A percentile compares a stretch with the other conserved stretches of the same genome.
Evolutionary conservation across 23 red algal genomes (phyloP).

Genomic region (Porphyridium purpureum): DNA sequence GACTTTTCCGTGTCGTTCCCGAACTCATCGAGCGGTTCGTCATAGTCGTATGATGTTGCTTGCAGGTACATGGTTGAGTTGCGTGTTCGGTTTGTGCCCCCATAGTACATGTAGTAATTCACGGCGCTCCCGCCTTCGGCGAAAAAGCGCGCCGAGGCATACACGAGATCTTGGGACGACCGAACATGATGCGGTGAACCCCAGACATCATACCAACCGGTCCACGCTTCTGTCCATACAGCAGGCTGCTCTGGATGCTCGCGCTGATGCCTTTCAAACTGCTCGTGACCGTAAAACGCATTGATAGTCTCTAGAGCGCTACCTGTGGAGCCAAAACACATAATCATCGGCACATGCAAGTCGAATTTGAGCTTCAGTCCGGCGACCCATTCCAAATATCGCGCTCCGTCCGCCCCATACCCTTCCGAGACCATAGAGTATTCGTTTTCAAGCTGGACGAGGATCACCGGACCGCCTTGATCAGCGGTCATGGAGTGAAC

Average conservation of each 20-base stretch:
- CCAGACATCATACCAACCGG: conserved; percentile 86
- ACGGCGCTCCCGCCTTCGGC: conserved; percentile 51
- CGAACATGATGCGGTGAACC: conserved; percentile 44
- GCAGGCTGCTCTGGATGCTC: conserved; percentile 36
- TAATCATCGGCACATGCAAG: conserved; percentile 59
- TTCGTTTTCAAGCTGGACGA: conserved; percentile 89
- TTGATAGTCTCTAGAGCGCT: conserved; percentile 71
- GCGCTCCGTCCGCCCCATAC: conserved; percentile 28
- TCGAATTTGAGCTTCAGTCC: conserved; percentile 30
- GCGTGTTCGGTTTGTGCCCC: conserved; percentile 54
- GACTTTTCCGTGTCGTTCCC: conserved; percentile 18
- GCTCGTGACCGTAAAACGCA: conserved; percentile 70
- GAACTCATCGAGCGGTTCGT: conserved; percentile 83
- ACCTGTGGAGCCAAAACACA: conserved; percentile 55
- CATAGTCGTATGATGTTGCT: conserved; percentile 71
- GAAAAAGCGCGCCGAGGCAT: conserved; percentile 46
- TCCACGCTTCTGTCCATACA: conserved; percentile 82
- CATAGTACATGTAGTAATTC: conserved; percentile 93
- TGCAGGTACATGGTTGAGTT: conserved; percentile 69
- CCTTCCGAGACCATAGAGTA: conserved; percentile 63
- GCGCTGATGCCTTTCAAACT: conserved; percentile 9
- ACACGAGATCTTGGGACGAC: conserved; percentile 37
- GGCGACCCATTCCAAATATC: conserved; percentile 74
- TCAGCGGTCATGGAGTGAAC: conserved; percentile 30
- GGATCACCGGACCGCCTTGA: conserved; percentile 62